Conservation (phyloP, 129 eudicot species). For the Helichrysum umbraculigerum region DNA sequence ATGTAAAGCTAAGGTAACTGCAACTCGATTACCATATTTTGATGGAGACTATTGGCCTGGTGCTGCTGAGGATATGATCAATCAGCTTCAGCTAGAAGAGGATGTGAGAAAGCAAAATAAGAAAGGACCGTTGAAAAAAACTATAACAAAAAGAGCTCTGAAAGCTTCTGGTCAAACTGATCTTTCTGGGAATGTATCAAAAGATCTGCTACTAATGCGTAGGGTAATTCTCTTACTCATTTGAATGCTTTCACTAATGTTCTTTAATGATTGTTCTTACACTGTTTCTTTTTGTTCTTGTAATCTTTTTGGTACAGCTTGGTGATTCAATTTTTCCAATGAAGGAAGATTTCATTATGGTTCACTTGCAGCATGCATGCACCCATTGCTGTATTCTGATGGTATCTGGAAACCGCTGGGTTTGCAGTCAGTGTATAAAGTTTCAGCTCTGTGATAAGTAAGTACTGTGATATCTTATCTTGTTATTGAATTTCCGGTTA, state of each 20-base stretch:
- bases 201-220: constrained; percentile 88
- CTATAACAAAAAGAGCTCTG: constrained; percentile 70
- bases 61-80: constrained; percentile 93
- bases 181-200: constrained; percentile 88
- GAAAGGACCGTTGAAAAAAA: constrained; percentile 73
- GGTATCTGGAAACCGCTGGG: constrained; percentile 94
- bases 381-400: constrained; percentile 84
- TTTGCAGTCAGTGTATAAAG: constrained; percentile 79
- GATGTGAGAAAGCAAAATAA: constrained; percentile 77
- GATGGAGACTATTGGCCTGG: constrained; percentile 99
- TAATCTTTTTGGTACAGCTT: constrained; percentile 56
- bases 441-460: constrained; percentile 97
- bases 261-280: constrained; percentile 6
- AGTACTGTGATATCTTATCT: constrained; percentile 28
- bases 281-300: not conserved
- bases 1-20: constrained; percentile 92
- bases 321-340: constrained; percentile 87
- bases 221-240: constrained; percentile 51
- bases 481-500: not conserved
- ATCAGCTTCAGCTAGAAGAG: constrained; percentile 81
- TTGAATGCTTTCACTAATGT: constrained; percentile 18
- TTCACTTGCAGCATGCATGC: constrained; percentile 96
- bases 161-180: constrained; percentile 87
- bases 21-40: constrained; percentile 90
- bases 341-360: constrained; percentile 99